phyloP scores from a whole-genome alignment of 768 basidiomycete genomes.

The Macrocybe gigantea region DNA sequence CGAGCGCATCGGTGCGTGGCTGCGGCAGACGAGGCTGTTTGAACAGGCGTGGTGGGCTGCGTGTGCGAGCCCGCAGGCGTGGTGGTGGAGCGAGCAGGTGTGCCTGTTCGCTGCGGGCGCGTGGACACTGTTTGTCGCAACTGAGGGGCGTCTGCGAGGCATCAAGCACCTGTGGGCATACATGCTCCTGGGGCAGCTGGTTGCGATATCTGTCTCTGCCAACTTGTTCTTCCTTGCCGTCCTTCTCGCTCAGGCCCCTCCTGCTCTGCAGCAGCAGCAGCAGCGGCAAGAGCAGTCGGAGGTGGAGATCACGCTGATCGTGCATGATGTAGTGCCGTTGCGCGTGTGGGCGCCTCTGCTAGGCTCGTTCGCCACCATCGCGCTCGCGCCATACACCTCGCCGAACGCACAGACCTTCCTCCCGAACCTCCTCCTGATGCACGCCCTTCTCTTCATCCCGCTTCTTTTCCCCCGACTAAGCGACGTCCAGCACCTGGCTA shows the following conservation, averaged over 20 bases:
- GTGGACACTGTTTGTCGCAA: constrained; percentile 46
- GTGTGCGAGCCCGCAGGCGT: constrained; percentile 40
- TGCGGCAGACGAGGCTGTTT: constrained; percentile 48
- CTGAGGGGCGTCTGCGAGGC: constrained; percentile 38
- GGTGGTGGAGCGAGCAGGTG: constrained; percentile 71
- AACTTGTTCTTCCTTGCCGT: constrained; percentile 57
- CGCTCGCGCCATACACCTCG: constrained; percentile 35
- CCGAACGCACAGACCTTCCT: constrained; percentile 37
- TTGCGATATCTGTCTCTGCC: constrained; percentile 63
- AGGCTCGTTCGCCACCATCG: constrained; percentile 37
- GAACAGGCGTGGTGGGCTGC: constrained; percentile 50
- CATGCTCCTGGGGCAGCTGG: constrained; percentile 68
- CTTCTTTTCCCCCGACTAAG: constrained; percentile 25
- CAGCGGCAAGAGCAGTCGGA: not conserved
- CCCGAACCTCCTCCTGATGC: constrained; percentile 56
- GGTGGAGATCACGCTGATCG: not conserved
- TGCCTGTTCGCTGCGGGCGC: constrained; percentile 54
- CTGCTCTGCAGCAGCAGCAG: too few species aligned
- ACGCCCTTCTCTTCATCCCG: constrained; percentile 48
- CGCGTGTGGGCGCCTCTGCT: not conserved
- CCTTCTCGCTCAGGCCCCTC: constrained; percentile 15
- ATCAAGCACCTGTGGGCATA: constrained; percentile 58
- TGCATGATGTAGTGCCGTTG: not conserved
- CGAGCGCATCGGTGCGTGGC: constrained; percentile 44
- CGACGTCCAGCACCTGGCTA: not conserved